Base-by-base conservation (phyloP, 2,329 filamentous ascomycete genomes). In the Fusarium floridanum region DNA sequence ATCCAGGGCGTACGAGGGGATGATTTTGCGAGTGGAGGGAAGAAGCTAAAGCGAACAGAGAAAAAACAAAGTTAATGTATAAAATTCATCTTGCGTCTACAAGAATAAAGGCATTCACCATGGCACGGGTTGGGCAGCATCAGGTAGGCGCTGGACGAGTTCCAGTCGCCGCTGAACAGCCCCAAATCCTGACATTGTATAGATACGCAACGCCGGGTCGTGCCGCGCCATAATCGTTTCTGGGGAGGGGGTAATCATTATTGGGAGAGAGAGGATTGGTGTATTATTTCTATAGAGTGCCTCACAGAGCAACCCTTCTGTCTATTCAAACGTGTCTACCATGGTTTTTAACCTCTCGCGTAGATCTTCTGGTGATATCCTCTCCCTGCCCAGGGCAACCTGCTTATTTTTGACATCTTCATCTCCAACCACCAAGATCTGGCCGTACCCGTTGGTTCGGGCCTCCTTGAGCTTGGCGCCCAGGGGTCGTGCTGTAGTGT, bases 381-480 rank as follows among this genome's bases (percentile, higher is more conserved):
- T 80, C 74, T 84, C 80, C 61, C 83, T 84, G 43, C 81, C 81
- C 22, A 82, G 68, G 7, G 76, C 88, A 36, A 95, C 85, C n/a
- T 86, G 88, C 43, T 86, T 85, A 16, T 85, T 86, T n/a, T 85
- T 83, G 3, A 93, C 82, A 75, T 95, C 91, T 66, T 87, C 87
- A 34, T 90, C 86, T 1, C 95, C 95, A 12, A 97, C 85, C 2
- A 95, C 91, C 36, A 94, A 87, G 62, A 97, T 90, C 65, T 94
- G 86, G 63, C 93, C 91, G 80, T 95, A 97, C 45, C 91, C 92
- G 82, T 91, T 92, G 57, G 83, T 80, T 73, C 89, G 92, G n/a
- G 94, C 95, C 79, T 93, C 90, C 36, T 88, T 87, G 24, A 95
- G 88, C 82, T 97, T 97, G 79, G 91, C 89, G 2, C 88, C 86